Evolutionary conservation across 1,284 basidiomycete genomes (phyloP), one percentile per base, ranked within the genome.

Genomic region (Rhodotorula sp.): DNA sequence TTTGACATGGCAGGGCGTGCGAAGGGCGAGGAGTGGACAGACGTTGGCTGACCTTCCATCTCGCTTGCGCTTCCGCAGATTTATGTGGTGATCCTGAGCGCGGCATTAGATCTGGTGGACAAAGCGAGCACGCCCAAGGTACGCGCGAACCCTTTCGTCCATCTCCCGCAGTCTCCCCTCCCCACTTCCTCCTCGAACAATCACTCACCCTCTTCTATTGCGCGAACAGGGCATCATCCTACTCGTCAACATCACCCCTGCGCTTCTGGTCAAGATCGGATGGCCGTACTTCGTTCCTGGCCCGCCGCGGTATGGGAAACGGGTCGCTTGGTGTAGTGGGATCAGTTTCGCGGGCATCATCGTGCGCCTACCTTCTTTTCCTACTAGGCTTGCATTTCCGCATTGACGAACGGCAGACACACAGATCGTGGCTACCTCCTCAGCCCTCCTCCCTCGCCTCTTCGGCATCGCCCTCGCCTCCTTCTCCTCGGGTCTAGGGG

Each of bases 31-130:
- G 16, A 13, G 11, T 3, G 13, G 11, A 44, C 40, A 13, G 31
- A 22, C 53, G 53, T 34, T 2, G 24, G 9, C 26, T 61, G 50
- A 61, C 59, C 54, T 30, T 15, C 16, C 18, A 16, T 18, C 52
- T 31, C 16, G 52, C 1, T 4, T 26, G 8, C 11, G 34, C 34
- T 34, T 34, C 28, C 22, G 2, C 47, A 61, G 60, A 62, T 65
- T 60, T 96, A 98, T 80, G 94, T 98, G 47, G 91, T 99, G 74
- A 97, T 98, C 72, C 86, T 98, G 31, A 95, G 92, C 1, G 95
- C 95, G 8, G 95, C 95, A 0, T 84, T 97, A 22, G 95, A 99
- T 80, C 85, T 99, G 7, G 92, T 98, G 0, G 92, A 94, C 7
- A 86, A 70, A 28, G 71, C 90, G 0, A 86, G 88, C 7, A 93